Conservation (phyloP, 2,329 filamentous ascomycete species). For the Penicillium sp. region DNA sequence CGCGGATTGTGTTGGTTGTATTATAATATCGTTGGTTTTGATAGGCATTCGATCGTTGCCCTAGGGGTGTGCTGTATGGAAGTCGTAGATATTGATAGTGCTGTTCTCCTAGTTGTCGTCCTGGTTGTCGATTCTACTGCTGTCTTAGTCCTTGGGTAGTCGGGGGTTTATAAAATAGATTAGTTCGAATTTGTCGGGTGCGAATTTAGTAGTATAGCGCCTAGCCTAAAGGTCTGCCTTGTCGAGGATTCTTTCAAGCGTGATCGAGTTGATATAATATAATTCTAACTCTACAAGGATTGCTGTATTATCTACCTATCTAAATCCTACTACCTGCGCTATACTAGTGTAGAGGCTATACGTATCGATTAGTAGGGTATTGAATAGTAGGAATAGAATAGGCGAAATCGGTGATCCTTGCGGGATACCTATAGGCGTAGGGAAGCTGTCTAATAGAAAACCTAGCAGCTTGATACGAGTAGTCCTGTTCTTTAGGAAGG, state of each 20-base stretch:
- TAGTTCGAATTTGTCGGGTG: constrained; percentile 15
- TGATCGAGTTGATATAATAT: not conserved
- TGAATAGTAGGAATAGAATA: constrained; percentile 15
- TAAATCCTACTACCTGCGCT: not conserved
- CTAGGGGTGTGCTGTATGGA: not conserved
- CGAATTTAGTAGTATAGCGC: constrained; percentile 10
- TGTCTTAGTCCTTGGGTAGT: too few relatives aligned
- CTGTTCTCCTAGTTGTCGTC: not conserved
- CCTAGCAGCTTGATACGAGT: constrained; percentile 8
- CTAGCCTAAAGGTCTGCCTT: constrained; percentile 6
- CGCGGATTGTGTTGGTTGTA: not conserved
- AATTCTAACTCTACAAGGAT: not conserved
- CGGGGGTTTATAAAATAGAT: constrained; percentile 16
- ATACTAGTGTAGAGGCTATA: not conserved
- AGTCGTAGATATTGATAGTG: not conserved
- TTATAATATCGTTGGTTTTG: not conserved
- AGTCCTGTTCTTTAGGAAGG: not conserved
- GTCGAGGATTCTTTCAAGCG: not conserved
- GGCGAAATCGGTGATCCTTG: constrained; percentile 6
- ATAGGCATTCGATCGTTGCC: constrained; percentile 6
- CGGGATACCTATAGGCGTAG: constrained; percentile 7
- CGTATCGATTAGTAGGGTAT: not conserved
- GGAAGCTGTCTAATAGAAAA: not conserved
- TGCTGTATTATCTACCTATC: constrained; percentile 8
- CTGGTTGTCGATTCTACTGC: too few relatives aligned